Percentiles rank a stretch among this genome's conserved stretches.
Evolutionary conservation across 176 grass and related monocot genomes (phyloP).

Genomic region (Oryza australiensis): DNA sequence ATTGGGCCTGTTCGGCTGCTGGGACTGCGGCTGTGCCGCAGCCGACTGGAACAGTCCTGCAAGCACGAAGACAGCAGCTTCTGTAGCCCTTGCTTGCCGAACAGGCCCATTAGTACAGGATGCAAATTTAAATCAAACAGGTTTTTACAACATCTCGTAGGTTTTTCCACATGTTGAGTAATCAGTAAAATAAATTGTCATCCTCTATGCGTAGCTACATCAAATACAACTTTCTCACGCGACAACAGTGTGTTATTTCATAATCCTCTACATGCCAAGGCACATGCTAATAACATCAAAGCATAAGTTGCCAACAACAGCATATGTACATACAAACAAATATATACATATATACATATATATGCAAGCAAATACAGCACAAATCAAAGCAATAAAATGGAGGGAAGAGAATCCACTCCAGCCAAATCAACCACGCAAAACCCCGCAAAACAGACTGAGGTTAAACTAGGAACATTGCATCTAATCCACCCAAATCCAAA

Average conservation of each 20-base stretch:
- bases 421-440: slow-evolving; percentile 13
- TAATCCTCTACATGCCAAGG: neutral
- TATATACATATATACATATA: too few relatives aligned
- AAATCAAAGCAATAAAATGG: neutral
- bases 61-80: too few relatives aligned
- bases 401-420: neutral
- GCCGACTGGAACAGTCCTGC: too few relatives aligned
- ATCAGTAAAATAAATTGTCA: neutral
- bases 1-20: neutral
- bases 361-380: neutral
- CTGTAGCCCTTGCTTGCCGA: too few relatives aligned
- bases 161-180: neutral
- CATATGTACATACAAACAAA: neutral
- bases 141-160: neutral
- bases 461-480: slow-evolving; percentile 21
- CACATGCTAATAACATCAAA: neutral
- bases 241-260: neutral
- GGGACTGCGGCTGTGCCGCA: too few relatives aligned
- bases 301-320: neutral
- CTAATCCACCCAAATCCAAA: slow-evolving; percentile 23
- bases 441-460: neutral
- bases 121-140: neutral
- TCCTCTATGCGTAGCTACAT: neutral
- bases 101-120: neutral
- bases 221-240: neutral